A percentile compares a stretch with the other conserved stretches of the same genome.
These are phyloP conservation scores for Rosa lucieae DNA, from an alignment of 306 rosid genomes.

Conservation along the genomic window DNA sequence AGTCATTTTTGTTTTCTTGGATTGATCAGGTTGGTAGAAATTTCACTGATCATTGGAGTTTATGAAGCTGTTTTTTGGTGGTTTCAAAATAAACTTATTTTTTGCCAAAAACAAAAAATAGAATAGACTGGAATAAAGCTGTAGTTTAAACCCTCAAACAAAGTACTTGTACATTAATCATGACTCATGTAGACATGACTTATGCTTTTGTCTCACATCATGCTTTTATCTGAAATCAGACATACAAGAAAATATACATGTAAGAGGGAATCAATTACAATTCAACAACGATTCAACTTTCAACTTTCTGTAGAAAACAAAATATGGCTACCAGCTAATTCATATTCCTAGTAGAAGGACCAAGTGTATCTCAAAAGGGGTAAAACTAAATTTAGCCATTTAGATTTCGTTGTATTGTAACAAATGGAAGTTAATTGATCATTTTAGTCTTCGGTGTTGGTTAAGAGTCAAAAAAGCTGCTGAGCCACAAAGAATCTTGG, in stretches of 20 bases:
- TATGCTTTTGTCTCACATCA: too few relatives aligned
- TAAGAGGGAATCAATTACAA: background rate
- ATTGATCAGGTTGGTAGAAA: background rate
- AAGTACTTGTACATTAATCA: too few relatives aligned
- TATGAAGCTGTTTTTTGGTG: background rate
- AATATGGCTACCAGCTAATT: background rate
- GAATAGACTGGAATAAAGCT: too few relatives aligned
- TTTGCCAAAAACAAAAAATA: too few relatives aligned
- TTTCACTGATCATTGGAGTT: background rate
- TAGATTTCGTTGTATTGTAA: too few relatives aligned
- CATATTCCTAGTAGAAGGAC: background rate
- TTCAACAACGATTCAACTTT: background rate
- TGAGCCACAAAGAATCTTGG: background rate
- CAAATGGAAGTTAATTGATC: background rate
- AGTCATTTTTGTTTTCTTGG: background rate
- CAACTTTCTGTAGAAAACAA: background rate
- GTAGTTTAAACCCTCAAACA: too few relatives aligned
- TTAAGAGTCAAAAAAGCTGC: constrained; percentile 12
- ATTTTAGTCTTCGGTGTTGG: background rate
- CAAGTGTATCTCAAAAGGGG: background rate
- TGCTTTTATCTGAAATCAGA: too few relatives aligned
- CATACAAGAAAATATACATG: background rate
- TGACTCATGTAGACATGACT: too few relatives aligned
- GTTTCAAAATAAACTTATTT: too few relatives aligned
- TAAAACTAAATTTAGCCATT: background rate